Percentiles rank a stretch among this genome's conserved stretches.
Evolutionary conservation across 768 basidiomycete species (phyloP).

Genomic region (Aureoboletus auriporus): DNA sequence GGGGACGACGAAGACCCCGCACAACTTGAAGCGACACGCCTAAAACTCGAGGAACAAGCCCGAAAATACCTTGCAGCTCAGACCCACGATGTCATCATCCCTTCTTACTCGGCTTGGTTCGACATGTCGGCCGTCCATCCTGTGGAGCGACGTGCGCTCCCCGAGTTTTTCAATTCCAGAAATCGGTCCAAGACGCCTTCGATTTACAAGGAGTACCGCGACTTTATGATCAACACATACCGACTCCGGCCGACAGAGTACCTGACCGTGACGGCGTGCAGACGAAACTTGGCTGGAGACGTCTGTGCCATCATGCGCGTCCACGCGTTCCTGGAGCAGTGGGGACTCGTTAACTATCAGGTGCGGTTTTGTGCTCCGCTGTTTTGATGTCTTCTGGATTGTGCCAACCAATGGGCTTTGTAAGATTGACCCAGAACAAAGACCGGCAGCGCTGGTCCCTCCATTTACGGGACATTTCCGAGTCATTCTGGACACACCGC

Average conservation of each 20-base stretch:
- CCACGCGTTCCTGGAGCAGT: constrained; percentile 97
- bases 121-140: constrained; percentile 91
- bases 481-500: constrained; percentile 93
- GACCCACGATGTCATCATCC: constrained; percentile 95
- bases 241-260: constrained; percentile 92
- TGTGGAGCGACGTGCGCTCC: constrained; percentile 87
- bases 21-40: constrained; percentile 74
- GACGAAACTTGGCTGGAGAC: constrained; percentile 94
- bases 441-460: constrained; percentile 90
- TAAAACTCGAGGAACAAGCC: constrained; percentile 79
- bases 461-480: constrained; percentile 99
- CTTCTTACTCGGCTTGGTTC: constrained; percentile 98
- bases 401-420: constrained; percentile 7
- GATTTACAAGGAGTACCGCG: constrained; percentile 98
- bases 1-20: constrained; percentile 85
- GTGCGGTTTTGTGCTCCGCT: constrained; percentile 38
- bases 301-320: constrained; percentile 99
- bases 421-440: constrained; percentile 94
- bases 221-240: constrained; percentile 99
- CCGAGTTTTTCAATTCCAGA: constrained; percentile 96
- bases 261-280: constrained; percentile 93
- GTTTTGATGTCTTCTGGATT: neutral
- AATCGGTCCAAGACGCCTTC: constrained; percentile 94
- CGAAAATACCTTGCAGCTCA: constrained; percentile 95
- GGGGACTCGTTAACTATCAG: constrained; percentile 99